A percentile compares a stretch with the other conserved stretches of the same genome.
phyloP scores from a whole-genome alignment of 345 rosid species.

The Bretschneidera sinensis region DNA sequence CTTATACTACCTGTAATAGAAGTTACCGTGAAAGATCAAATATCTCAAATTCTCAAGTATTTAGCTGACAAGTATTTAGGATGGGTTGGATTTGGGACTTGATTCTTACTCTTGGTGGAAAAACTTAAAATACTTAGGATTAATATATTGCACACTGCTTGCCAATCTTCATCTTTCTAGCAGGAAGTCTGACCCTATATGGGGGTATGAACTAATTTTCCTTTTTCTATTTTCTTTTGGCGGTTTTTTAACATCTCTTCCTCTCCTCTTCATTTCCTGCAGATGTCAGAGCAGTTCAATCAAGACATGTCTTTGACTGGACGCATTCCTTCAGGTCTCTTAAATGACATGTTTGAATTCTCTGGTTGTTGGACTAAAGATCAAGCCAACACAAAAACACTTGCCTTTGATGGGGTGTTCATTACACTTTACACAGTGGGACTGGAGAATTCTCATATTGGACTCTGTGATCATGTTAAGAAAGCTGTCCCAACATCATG shows the following conservation, averaged over 20 bases:
- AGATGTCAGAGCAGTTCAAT: conserved; percentile 99
- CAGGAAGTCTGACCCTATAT: no score
- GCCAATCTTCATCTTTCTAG: no score
- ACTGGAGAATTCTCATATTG: conserved; percentile 75
- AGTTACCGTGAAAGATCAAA: no score
- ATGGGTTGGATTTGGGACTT: no score
- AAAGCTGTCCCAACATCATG: conserved; percentile 79
- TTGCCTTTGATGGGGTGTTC: conserved; percentile 86
- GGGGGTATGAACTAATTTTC: background rate
- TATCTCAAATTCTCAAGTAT: no score
- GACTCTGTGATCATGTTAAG: conserved; percentile 70
- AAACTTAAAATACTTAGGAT: no score
- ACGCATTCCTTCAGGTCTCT: conserved; percentile 88
- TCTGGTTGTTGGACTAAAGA: conserved; percentile 93
- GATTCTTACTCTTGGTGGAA: no score
- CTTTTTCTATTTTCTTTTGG: background rate
- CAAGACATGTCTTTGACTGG: conserved; percentile 83
- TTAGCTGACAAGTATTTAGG: no score
- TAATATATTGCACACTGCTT: no score
- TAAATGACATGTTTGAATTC: conserved; percentile 86
- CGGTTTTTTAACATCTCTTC: conserved; percentile 5
- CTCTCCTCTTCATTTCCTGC: conserved; percentile 11
- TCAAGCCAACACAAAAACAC: conserved; percentile 86
- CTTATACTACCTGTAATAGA: no score
- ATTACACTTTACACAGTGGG: conserved; percentile 82